These are phyloP conservation scores for Paracorniculantispora psalliotae DNA, from an alignment of 2,329 filamentous ascomycete species.

Conservation along the genomic window DNA sequence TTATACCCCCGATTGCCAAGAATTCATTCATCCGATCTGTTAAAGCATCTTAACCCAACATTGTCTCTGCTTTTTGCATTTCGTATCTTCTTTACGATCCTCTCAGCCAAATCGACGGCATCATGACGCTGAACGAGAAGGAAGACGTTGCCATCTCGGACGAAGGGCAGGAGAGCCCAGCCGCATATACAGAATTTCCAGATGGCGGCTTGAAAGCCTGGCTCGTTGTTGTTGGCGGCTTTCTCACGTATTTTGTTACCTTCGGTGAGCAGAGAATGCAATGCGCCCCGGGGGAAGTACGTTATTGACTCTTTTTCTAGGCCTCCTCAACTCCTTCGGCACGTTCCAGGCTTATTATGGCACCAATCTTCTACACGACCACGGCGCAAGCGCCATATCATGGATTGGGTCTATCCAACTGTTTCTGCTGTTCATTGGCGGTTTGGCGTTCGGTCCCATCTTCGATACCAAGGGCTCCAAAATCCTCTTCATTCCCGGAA, in stretches of 20 bases:
- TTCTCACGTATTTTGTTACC: slow-evolving; percentile 24
- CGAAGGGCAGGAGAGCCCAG: background rate
- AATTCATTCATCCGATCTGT: background rate
- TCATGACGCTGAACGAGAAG: background rate
- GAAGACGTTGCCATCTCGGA: background rate
- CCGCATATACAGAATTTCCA: slow-evolving; percentile 7
- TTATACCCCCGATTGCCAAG: background rate
- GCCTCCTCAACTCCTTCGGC: slow-evolving; percentile 40
- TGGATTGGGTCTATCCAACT: slow-evolving; percentile 36
- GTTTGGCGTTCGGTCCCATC: slow-evolving; percentile 32
- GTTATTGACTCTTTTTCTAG: slow-evolving; percentile 12
- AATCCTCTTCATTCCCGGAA: slow-evolving; percentile 30
- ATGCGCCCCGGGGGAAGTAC: background rate
- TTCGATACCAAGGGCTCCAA: slow-evolving; percentile 36
- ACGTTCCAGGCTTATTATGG: slow-evolving; percentile 50
- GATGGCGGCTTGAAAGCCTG: slow-evolving; percentile 26
- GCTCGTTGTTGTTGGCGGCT: slow-evolving; percentile 26
- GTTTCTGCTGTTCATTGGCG: slow-evolving; percentile 35
- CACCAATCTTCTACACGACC: slow-evolving; percentile 26
- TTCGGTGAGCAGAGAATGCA: slow-evolving; percentile 21
- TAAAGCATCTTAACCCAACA: background rate
- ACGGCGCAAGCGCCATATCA: slow-evolving; percentile 28
- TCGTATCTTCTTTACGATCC: background rate
- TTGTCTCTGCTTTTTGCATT: background rate
- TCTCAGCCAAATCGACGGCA: background rate